Evolutionary conservation across 2,329 filamentous ascomycete species (phyloP).

Genomic region (Xenosphaeropsis pyriputrescens): DNA sequence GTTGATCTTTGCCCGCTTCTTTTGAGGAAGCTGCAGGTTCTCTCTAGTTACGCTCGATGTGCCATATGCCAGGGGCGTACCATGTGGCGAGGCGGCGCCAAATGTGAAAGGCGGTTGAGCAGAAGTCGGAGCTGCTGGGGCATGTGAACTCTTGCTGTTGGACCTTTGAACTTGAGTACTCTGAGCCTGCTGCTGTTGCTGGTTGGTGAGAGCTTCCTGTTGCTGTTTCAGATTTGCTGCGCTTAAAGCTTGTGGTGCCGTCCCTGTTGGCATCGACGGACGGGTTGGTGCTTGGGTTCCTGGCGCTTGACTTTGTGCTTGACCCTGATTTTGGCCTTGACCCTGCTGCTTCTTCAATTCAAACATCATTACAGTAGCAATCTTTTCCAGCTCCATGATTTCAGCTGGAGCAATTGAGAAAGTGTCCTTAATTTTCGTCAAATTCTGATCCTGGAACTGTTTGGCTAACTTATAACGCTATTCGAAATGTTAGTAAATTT

Average conservation of each 20-base stretch:
- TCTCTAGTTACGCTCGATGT: constrained; percentile 35
- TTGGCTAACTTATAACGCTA: constrained; percentile 36
- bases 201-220: constrained; percentile 28
- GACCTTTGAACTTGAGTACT: constrained; percentile 28
- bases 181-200: constrained; percentile 20
- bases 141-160: constrained; percentile 29
- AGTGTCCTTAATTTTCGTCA: constrained; percentile 27
- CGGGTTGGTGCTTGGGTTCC: constrained; percentile 6
- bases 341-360: too few relatives aligned
- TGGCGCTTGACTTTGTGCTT: background rate
- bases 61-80: constrained; percentile 38
- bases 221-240: constrained; percentile 19
- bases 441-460: constrained; percentile 34
- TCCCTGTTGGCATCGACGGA: constrained; percentile 3
- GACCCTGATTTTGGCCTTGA: background rate
- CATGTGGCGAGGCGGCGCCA: constrained; percentile 40
- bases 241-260: constrained; percentile 12
- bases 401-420: constrained; percentile 38
- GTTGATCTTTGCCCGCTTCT: constrained; percentile 31
- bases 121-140: constrained; percentile 41
- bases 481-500: constrained; percentile 17
- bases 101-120: constrained; percentile 41
- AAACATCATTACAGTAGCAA: too few relatives aligned
- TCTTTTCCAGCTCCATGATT: constrained; percentile 23
- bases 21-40: constrained; percentile 35